Evolutionary conservation across 2,329 filamentous ascomycete species (phyloP), one percentile per base, ranked within the genome.

Genomic region (Pestalotiopsis sp.): DNA sequence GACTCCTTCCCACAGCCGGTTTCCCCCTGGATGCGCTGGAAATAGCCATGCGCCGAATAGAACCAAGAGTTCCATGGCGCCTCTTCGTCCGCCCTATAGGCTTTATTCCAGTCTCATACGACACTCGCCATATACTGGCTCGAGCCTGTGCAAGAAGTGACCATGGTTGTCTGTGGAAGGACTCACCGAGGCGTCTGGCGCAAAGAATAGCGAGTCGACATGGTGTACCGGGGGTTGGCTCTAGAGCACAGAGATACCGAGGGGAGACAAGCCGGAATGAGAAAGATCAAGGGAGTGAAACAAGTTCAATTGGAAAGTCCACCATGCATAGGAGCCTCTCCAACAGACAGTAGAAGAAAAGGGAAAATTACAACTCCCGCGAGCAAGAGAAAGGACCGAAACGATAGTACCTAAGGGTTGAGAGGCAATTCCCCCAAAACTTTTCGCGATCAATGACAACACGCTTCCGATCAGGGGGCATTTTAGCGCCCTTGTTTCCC

Each of bases 171-270:
- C 41, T 17, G 20, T 38, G 45, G n/a, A 41, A 20, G 20, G 17
- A 68, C 73, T 62, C 73, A 75, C 74, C 74, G 73, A 71, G 74
- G 74, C 69, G 74, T 75, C 61, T 72, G 73, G 58, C 74, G 74
- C 67, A 75, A 69, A 38, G 74, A 75, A 65, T 75, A 75, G 58
- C 74, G 70, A 14, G 66, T 67, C 69, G 74, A 73, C 74, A 75
- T 75, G 25, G 66, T 70, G 52, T 61, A 69, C 20, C 23, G 25
- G 11, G 60, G n/a, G 6, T 23, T 38, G 25, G 45, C 9, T 25
- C n/a, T 36, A 41, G 41, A 31, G 38, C 62, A 52, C 38, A 17
- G 20, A 45, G 41, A 17, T 45, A 52, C 45, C 45, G n/a, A 25
- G 61, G 31, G 14, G 14, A n/a, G 61, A 66, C 57, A 59, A 56